Conservation (phyloP, 1,139 yeast genomes). For the Yamadazyma dendronema region DNA sequence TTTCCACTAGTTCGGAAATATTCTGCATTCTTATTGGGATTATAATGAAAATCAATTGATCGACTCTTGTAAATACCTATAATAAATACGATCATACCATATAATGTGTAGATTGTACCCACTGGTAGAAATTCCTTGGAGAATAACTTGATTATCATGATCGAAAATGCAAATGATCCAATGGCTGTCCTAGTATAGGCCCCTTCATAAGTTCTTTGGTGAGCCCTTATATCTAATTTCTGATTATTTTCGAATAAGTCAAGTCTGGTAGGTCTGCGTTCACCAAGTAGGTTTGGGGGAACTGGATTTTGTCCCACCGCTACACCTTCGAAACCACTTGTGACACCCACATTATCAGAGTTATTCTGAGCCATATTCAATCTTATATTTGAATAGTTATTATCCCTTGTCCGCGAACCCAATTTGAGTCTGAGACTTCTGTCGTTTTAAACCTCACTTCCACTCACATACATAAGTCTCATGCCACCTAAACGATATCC, state of each 20-base stretch:
- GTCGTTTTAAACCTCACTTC: too few relatives aligned
- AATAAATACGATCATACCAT: slow-evolving; percentile 48
- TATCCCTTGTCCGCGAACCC: too few relatives aligned
- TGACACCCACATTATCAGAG: background rate
- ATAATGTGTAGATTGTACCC: slow-evolving; percentile 52
- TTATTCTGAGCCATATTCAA: too few relatives aligned
- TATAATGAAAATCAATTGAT: slow-evolving; percentile 46
- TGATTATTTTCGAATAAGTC: slow-evolving; percentile 25
- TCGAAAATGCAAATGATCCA: slow-evolving; percentile 44
- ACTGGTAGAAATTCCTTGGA: slow-evolving; percentile 52
- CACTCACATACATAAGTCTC: too few relatives aligned
- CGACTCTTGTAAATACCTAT: slow-evolving; percentile 48
- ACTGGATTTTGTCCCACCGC: background rate
- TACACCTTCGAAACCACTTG: background rate
- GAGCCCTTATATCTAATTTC: slow-evolving; percentile 55
- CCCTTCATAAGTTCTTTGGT: slow-evolving; percentile 62
- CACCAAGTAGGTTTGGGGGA: background rate
- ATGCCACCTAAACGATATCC: slow-evolving; percentile 30
- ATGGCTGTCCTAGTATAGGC: slow-evolving; percentile 57
- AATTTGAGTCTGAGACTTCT: too few relatives aligned
- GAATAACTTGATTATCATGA: slow-evolving; percentile 51
- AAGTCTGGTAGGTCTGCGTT: slow-evolving; percentile 32
- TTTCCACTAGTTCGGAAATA: slow-evolving; percentile 53
- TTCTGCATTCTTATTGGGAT: slow-evolving; percentile 37
- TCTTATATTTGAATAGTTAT: too few relatives aligned